These are phyloP conservation scores for Phanerochaete sordida DNA, from an alignment of 768 basidiomycete species.

Conservation along the genomic window DNA sequence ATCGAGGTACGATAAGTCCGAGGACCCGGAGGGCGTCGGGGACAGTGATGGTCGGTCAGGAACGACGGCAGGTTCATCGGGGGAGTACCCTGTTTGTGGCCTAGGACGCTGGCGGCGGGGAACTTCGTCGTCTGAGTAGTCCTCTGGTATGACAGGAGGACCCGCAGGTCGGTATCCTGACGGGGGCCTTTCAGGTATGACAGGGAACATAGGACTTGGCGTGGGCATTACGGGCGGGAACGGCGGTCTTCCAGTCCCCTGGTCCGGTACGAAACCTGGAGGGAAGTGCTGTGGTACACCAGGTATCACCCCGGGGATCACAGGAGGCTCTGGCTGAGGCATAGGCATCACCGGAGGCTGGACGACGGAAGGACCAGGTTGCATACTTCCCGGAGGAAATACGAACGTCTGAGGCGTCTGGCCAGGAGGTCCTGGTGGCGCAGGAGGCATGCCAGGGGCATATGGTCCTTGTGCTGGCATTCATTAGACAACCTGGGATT, in stretches of 20 bases:
- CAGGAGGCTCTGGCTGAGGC: constrained; percentile 4
- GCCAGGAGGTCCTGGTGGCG: not conserved
- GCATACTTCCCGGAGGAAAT: not conserved
- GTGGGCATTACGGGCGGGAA: not conserved
- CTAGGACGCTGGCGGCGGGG: not conserved
- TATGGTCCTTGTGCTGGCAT: not conserved
- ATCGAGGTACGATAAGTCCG: not conserved
- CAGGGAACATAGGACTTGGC: not conserved
- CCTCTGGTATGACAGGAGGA: constrained; percentile 3
- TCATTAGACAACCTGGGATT: not conserved
- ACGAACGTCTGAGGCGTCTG: not conserved
- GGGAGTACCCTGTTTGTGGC: not conserved
- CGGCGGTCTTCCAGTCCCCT: not conserved
- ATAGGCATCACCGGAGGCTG: not conserved
- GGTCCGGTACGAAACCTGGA: constrained; percentile 5
- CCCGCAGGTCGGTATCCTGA: not conserved
- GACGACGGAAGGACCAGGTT: not conserved
- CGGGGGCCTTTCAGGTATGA: constrained; percentile 1
- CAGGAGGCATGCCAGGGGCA: not conserved
- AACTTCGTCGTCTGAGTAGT: not conserved
- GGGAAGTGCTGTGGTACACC: not conserved
- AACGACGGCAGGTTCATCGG: not conserved
- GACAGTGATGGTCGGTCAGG: not conserved
- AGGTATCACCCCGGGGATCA: not conserved
- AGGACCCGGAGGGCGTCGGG: not conserved